These are phyloP conservation scores for Gaillardinia entomophila DNA, from an alignment of 805 yeast species.

Conservation along the genomic window DNA sequence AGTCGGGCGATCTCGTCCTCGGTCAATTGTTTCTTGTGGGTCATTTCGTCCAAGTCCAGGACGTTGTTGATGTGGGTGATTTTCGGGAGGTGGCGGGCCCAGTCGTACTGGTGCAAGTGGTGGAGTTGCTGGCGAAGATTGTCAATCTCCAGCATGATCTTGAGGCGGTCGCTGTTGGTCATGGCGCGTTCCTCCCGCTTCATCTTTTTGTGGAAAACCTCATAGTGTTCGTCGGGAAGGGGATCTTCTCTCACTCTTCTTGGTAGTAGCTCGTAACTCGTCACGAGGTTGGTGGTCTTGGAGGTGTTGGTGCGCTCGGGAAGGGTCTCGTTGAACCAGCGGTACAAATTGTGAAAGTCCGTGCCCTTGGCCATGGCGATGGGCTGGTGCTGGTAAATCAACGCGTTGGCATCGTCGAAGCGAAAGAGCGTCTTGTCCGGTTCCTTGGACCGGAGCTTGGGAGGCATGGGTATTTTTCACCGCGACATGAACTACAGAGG, in stretches of 20 bases:
- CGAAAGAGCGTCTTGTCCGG: conserved; percentile 20
- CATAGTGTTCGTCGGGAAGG: conserved; percentile 39
- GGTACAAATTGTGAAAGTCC: conserved; percentile 6
- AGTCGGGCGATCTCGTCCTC: conserved; percentile 39
- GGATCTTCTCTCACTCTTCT: conserved; percentile 27
- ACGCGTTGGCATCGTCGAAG: conserved; percentile 26
- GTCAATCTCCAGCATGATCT: conserved; percentile 53
- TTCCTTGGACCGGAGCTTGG: conserved; percentile 3
- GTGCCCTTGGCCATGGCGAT: conserved; percentile 8
- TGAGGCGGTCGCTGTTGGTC: conserved; percentile 47
- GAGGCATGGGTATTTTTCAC: conserved; percentile 1
- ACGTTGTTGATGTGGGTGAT: conserved; percentile 48
- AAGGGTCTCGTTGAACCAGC: conserved; percentile 8
- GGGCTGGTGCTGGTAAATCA: conserved; percentile 15
- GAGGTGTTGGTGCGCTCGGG: conserved; percentile 3
- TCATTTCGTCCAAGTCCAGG: conserved; percentile 45
- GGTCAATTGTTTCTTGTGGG: conserved; percentile 47
- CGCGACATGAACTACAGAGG: conserved; percentile 16
- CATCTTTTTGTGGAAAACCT: conserved; percentile 51
- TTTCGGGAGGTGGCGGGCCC: conserved; percentile 41
- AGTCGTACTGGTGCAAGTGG: conserved; percentile 36
- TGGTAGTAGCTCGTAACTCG: conserved; percentile 9
- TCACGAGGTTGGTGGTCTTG: conserved; percentile 5
- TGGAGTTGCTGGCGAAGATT: conserved; percentile 40
- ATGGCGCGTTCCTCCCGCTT: conserved; percentile 60